These are phyloP conservation scores for Hymenoscyphus fructigenus DNA, from an alignment of 2,329 filamentous ascomycete species.

Conservation along the genomic window DNA sequence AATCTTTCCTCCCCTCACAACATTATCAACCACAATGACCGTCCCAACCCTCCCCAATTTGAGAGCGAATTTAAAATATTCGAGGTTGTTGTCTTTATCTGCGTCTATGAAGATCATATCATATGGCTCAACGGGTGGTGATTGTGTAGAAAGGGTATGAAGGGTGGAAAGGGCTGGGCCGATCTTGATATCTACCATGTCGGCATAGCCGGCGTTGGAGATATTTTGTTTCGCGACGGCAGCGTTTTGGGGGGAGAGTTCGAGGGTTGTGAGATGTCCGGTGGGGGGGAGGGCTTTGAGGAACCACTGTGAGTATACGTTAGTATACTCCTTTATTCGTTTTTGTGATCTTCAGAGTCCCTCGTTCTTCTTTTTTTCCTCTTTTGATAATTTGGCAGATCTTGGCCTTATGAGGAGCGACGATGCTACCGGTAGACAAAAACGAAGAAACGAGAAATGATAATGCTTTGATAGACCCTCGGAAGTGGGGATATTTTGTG, in stretches of 20 bases:
- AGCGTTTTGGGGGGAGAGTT: conserved; percentile 44
- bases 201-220: conserved; percentile 43
- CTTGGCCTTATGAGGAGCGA: no score
- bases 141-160: no score
- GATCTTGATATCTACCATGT: conserved; percentile 46
- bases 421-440: no score
- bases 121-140: conserved; percentile 44
- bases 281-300: conserved; percentile 24
- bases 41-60: conserved; percentile 49
- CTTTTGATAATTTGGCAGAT: no score
- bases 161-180: conserved; percentile 46
- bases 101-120: conserved; percentile 56
- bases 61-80: conserved; percentile 41
- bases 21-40: conserved; percentile 55
- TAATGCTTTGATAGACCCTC: no score
- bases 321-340: background rate
- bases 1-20: conserved; percentile 48
- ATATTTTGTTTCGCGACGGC: no score
- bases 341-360: background rate
- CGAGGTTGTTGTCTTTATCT: conserved; percentile 50
- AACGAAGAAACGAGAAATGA: no score
- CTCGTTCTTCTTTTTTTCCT: no score
- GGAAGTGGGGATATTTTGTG: no score
- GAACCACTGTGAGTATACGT: conserved; percentile 16
- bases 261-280: conserved; percentile 40